A percentile compares a stretch with the other conserved stretches of the same genome.
phyloP scores from a whole-genome alignment of 768 basidiomycete genomes.

The Termitomyces sp. region DNA sequence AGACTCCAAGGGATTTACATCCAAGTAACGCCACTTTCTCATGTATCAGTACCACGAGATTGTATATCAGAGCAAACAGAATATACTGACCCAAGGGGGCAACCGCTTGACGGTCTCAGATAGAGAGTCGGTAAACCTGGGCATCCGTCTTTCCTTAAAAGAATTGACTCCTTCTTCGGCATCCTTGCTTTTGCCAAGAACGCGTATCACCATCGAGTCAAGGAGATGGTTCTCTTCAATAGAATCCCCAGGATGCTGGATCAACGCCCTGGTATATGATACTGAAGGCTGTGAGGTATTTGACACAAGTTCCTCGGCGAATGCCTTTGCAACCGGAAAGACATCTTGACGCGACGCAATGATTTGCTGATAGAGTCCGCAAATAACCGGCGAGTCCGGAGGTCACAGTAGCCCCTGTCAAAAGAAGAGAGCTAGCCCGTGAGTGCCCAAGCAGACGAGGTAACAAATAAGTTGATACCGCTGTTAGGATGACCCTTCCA shows the following conservation, averaged over 20 bases:
- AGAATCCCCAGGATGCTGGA: conserved; percentile 43
- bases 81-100: conserved; percentile 46
- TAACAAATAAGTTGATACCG: conserved; percentile 42
- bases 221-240: conserved; percentile 49
- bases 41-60: neutral
- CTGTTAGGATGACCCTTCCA: conserved; percentile 12
- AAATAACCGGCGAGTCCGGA: conserved; percentile 37
- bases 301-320: conserved; percentile 44
- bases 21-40: conserved; percentile 12
- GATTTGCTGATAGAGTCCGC: conserved; percentile 39
- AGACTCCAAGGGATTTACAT: conserved; percentile 11
- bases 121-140: conserved; percentile 39
- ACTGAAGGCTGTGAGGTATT: conserved; percentile 47
- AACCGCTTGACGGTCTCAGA: conserved; percentile 33
- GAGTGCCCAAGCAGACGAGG: conserved; percentile 50
- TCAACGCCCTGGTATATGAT: conserved; percentile 45
- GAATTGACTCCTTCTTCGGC: conserved; percentile 41
- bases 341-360: conserved; percentile 45
- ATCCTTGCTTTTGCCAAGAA: conserved; percentile 32
- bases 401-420: conserved; percentile 39
- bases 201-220: conserved; percentile 43
- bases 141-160: conserved; percentile 41
- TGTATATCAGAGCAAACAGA: neutral
- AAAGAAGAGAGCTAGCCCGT: conserved; percentile 42
- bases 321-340: conserved; percentile 43